Evolutionary conservation across 176 grass and related monocot species (phyloP).

Genomic region (Carex cristatella): DNA sequence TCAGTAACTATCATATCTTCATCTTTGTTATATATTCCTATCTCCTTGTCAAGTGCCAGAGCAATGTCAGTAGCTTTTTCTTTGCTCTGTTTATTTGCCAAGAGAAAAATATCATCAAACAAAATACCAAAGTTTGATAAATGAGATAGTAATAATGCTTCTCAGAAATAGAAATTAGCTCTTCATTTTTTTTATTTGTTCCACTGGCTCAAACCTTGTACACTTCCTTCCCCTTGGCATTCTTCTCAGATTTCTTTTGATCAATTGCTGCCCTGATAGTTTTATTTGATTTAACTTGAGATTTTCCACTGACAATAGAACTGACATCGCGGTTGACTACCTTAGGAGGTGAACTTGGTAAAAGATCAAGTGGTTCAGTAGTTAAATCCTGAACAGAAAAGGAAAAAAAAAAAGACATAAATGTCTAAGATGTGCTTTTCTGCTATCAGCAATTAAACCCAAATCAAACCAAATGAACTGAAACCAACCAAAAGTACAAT

Average conservation of each 20-base stretch:
- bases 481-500: neutral
- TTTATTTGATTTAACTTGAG: constrained; percentile 13
- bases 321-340: neutral
- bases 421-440: neutral
- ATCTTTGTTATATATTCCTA: neutral
- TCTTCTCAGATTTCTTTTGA: constrained; percentile 17
- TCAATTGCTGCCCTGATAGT: constrained; percentile 4
- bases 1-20: neutral
- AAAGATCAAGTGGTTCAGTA: constrained; percentile 15
- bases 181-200: neutral
- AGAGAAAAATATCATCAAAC: too few species aligned
- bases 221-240: constrained; percentile 15
- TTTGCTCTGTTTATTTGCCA: neutral
- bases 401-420: neutral
- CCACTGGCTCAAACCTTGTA: neutral
- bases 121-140: neutral
- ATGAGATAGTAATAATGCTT: neutral
- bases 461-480: neutral
- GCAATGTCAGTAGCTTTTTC: neutral
- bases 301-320: neutral
- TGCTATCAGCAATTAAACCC: neutral
- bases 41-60: constrained; percentile 5
- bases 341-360: constrained; percentile 13
- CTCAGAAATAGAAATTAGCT: neutral
- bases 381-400: constrained; percentile 6